Base-by-base conservation (phyloP, 768 basidiomycete species). In the Termitomyces sp. region DNA sequence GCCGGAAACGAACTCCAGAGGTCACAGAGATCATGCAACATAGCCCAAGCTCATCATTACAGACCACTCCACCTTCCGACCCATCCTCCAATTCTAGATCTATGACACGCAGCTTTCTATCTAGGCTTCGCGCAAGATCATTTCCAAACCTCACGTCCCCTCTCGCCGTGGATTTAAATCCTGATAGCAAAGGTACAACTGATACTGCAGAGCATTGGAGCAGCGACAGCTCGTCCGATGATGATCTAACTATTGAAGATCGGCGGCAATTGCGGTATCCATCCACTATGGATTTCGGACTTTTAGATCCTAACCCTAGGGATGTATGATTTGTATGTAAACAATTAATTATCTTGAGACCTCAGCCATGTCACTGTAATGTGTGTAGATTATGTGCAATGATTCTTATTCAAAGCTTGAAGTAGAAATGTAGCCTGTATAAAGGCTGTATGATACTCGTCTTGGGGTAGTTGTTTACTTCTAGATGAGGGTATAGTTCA, bases 171-270 rank as follows among this genome's bases (percentile, higher is more conserved):
- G 68, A 65, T 40, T 57, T 65, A n/a, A 62, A 57, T 27, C 56
- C 54, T 37, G 59, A 64, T 0, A 40, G 54, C 43, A 65, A 61
- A 39, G 65, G 71, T 14, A 59, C 66, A 5, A 69, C 68, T 55
- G 60, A 62, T 17, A 68, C 40, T 21, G 50, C 66, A 17, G 78
- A 76, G 45, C 67, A 68, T 1, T 85, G 83, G 82, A 82, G 82
- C 61, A 86, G 80, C 51, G 83, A 85, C 63, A 84, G 78, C 53
- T 84, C 83, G 11, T 81, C 80, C 16, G 83, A 80, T 34, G 79
- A 77, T 48, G 74, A 71, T 32, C 40, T 68, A 32, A 43, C 54
- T 17, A 54, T 58, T 19, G 58, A 63, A 51, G 67, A 63, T 54
- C 50, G 53, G 42, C 56, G 61, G 42, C 56, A 56, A 41, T 45